phyloP scores from a whole-genome alignment of 1,284 basidiomycete genomes.

The Papiliotrema nemorosa region DNA sequence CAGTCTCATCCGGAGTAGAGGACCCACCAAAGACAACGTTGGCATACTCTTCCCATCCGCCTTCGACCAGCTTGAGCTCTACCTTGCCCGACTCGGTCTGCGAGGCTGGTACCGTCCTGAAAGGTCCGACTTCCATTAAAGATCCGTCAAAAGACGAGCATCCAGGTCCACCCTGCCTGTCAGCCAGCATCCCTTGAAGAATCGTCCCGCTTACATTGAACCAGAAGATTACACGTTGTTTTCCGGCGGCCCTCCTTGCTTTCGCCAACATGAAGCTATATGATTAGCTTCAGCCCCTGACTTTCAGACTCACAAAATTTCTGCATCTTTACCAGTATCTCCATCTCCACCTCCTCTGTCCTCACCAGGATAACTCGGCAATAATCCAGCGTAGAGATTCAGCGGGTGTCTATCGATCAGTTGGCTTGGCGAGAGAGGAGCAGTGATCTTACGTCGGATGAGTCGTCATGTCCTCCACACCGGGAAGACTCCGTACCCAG shows the following conservation, averaged over 20 bases:
- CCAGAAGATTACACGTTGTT: constrained; percentile 88
- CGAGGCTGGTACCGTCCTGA: constrained; percentile 58
- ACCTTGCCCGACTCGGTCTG: constrained; percentile 57
- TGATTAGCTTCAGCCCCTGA: neutral
- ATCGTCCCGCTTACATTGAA: constrained; percentile 67
- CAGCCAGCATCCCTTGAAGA: neutral
- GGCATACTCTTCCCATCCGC: constrained; percentile 99
- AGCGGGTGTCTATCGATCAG: constrained; percentile 58
- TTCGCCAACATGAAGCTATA: constrained; percentile 82
- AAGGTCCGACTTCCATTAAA: constrained; percentile 97
- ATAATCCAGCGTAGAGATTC: constrained; percentile 73
- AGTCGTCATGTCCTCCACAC: constrained; percentile 58
- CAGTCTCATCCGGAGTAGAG: neutral
- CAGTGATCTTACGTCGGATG: constrained; percentile 45
- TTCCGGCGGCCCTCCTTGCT: constrained; percentile 80
- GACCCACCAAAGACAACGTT: constrained; percentile 84
- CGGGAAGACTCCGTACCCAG: constrained; percentile 73
- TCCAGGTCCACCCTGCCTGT: constrained; percentile 77
- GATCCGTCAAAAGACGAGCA: constrained; percentile 96
- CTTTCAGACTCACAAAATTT: constrained; percentile 44
- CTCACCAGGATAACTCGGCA: constrained; percentile 71
- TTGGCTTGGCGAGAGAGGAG: neutral
- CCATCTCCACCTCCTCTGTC: constrained; percentile 43
- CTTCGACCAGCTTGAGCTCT: constrained; percentile 71
- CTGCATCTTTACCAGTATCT: constrained; percentile 39